Evolutionary conservation across 768 basidiomycete species (phyloP).

Genomic region (Amanita jacksonii): DNA sequence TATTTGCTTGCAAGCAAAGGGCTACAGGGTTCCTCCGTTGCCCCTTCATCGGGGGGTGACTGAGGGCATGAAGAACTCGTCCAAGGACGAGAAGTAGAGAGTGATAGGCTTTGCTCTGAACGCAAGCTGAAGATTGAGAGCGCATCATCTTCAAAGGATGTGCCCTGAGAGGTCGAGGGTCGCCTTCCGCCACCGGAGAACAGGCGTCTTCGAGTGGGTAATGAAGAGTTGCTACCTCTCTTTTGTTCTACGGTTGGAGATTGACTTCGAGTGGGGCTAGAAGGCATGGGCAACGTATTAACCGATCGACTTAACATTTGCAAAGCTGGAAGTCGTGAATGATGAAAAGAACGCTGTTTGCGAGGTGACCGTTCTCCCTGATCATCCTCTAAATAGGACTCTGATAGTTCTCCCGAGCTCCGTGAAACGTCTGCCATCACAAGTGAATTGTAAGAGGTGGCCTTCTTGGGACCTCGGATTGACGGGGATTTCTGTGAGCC

Average conservation of each 20-base stretch:
- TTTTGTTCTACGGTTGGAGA: constrained; percentile 15
- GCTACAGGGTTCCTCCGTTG: constrained; percentile 27
- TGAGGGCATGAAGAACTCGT: constrained; percentile 15
- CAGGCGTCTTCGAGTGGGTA: constrained; percentile 41
- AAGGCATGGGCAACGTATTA: constrained; percentile 20
- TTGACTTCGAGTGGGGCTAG: constrained; percentile 16
- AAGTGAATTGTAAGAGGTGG: constrained; percentile 49
- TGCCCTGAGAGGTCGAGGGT: constrained; percentile 40
- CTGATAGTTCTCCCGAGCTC: constrained; percentile 11
- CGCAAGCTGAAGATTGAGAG: constrained; percentile 46
- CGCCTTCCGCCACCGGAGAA: constrained; percentile 53
- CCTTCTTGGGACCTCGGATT: constrained; percentile 39
- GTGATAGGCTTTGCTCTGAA: constrained; percentile 30
- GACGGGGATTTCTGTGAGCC: constrained; percentile 11
- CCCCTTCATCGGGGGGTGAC: constrained; percentile 39
- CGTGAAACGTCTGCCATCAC: constrained; percentile 22
- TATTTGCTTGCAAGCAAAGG: constrained; percentile 34
- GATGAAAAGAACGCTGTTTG: constrained; percentile 60
- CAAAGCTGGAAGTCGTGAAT: constrained; percentile 43
- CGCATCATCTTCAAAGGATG: constrained; percentile 39
- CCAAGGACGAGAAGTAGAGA: constrained; percentile 18
- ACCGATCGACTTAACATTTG: constrained; percentile 29
- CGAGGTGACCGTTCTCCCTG: constrained; percentile 26
- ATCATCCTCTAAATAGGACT: constrained; percentile 13
- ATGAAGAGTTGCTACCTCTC: constrained; percentile 18